A percentile compares a stretch with the other conserved stretches of the same genome.
phyloP scores from a whole-genome alignment of 2,329 filamentous ascomycete genomes.

The Sporothrix luriei region DNA sequence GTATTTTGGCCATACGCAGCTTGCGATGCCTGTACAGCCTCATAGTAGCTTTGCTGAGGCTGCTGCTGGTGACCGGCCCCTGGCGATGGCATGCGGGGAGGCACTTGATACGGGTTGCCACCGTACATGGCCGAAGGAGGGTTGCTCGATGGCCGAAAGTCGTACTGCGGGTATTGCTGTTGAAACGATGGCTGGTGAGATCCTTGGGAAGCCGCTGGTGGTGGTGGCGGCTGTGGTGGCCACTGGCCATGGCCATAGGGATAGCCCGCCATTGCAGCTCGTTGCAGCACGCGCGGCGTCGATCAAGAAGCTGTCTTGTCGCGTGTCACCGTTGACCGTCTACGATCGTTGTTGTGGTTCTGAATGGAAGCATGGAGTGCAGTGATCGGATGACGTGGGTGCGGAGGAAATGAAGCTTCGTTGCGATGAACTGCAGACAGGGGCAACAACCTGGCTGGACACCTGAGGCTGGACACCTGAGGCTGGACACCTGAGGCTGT shows the following conservation, averaged over 20 bases:
- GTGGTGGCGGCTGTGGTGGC: constrained; percentile 30
- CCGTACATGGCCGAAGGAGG: constrained; percentile 20
- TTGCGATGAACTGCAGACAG: not conserved
- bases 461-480: not conserved
- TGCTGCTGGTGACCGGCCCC: not conserved
- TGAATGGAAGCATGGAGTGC: not conserved
- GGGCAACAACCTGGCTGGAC: not conserved
- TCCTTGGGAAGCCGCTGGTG: not conserved
- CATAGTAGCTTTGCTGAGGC: constrained; percentile 38
- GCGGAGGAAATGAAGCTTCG: not conserved
- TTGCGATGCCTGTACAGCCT: constrained; percentile 43
- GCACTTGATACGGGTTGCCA: constrained; percentile 21
- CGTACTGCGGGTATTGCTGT: constrained; percentile 33
- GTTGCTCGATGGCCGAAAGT: constrained; percentile 35
- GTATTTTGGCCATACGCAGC: constrained; percentile 47
- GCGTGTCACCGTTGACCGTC: not conserved
- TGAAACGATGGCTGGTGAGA: not conserved
- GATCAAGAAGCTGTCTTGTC: constrained; percentile 23
- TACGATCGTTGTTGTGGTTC: not conserved
- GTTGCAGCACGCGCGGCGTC: not conserved
- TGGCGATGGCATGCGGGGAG: not conserved
- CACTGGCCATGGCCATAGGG: constrained; percentile 43
- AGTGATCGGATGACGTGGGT: not conserved
- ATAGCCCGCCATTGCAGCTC: constrained; percentile 46
- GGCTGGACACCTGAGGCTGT: not conserved